phyloP scores from a whole-genome alignment of 2,329 filamentous ascomycete species.

The Didymella exigua region DNA sequence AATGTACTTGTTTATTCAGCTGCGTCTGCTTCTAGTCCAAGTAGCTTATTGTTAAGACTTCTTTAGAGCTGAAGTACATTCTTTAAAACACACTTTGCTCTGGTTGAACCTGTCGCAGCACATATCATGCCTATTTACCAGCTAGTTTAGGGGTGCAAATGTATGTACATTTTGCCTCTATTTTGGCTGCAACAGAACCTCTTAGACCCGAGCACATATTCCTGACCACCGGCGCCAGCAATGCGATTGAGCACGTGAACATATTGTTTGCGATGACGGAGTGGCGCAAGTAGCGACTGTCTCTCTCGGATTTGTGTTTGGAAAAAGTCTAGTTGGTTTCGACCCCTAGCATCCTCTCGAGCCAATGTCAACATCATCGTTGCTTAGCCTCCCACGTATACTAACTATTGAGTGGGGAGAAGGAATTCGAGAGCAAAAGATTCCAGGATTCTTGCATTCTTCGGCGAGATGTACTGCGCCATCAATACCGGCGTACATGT shows the following conservation, averaged over 20 bases:
- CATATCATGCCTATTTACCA: too few species aligned
- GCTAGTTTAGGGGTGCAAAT: too few species aligned
- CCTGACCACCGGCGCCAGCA: neutral
- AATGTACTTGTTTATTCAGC: too few species aligned
- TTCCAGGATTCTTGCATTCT: conserved; percentile 34
- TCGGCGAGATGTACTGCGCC: conserved; percentile 41
- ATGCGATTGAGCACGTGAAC: neutral
- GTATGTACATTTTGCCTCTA: too few species aligned
- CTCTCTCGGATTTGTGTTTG: neutral
- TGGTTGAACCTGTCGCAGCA: neutral
- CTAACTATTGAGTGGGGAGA: too few species aligned
- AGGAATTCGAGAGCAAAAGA: too few species aligned
- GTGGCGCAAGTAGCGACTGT: neutral
- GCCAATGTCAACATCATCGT: neutral
- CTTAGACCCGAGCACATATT: neutral
- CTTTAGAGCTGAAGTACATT: too few species aligned
- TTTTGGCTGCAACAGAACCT: too few species aligned
- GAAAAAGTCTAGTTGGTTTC: neutral
- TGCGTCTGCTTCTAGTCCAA: too few species aligned
- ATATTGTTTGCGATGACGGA: neutral
- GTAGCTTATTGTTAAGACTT: too few species aligned
- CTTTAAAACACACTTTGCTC: neutral
- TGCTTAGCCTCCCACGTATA: neutral
- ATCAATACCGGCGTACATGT: conserved; percentile 29
- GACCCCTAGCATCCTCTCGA: neutral